Base-by-base conservation (phyloP, 202 grass and related monocot genomes). In the Tripidium arundinaceum region DNA sequence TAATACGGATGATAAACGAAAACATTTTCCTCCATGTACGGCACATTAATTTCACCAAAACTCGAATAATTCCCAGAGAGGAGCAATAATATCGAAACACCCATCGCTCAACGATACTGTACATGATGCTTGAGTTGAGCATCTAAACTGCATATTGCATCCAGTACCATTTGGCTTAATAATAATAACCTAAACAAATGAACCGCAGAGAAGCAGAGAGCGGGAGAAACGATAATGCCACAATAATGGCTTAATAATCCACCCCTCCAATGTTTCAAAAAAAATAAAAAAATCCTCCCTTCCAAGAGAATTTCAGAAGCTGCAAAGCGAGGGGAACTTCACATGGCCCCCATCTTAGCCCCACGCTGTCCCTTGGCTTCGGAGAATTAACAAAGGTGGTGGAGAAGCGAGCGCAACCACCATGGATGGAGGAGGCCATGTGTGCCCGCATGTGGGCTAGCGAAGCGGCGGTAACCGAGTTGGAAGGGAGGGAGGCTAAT, bases 271-370 rank as follows among this genome's bases (percentile, higher is more conserved):
- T n/a, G n/a, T n/a, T n/a, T n/a, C n/a, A n/a, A n/a, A n/a, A n/a
- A n/a, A n/a, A n/a, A n/a, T n/a, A n/a, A n/a, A n/a, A n/a, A n/a
- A 78, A 89, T 89, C 75, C 60, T 6, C 66, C 16, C 27, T 22
- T 15, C n/a, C n/a, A 29, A 71, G 45, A 66, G 50, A 75, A 84
- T 71, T 85, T 73, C 36, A 75, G 79, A 90, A 37, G 62, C 68
- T 75, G 45, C 75, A 82, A 76, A 79, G 62, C n/a, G 46, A n/a
- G 7, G 37, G 39, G 74, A 26, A 8, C 69, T 90, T 81, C 94
- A 98, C 94, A 98, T 98, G 92, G 84, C 86, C 81, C 43, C 89
- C 85, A 87, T 86, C 83, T 85, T 83, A 79, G 66, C 85, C 75
- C 68, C 75, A 74, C 68, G 16, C 81, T 88, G 76, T 37, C 86